These are phyloP conservation scores for Cladophialophora carrionii DNA, from an alignment of 2,329 filamentous ascomycete genomes.

Conservation along the genomic window DNA sequence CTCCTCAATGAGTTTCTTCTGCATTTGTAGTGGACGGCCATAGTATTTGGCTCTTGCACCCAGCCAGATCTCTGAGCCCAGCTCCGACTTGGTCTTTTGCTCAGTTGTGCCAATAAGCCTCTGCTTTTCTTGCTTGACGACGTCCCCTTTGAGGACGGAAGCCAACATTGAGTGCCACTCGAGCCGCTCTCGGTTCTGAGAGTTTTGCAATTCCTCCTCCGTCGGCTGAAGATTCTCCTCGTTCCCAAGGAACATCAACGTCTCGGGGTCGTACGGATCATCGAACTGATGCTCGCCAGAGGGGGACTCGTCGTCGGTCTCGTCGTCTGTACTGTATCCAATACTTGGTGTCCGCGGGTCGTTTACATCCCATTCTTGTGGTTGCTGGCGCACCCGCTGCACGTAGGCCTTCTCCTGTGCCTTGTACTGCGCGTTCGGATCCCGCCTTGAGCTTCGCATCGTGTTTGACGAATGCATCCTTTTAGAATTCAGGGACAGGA, in stretches of 20 bases:
- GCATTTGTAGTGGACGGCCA: conserved; percentile 79
- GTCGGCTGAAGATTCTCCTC: conserved; percentile 88
- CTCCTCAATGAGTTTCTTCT: conserved; percentile 86
- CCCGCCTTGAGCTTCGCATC: conserved; percentile 58
- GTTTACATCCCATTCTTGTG: conserved; percentile 69
- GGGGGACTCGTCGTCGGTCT: conserved; percentile 83
- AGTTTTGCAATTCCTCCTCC: conserved; percentile 84
- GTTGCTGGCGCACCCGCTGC: conserved; percentile 83
- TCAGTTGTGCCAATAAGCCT: conserved; percentile 81
- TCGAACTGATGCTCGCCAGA: conserved; percentile 82
- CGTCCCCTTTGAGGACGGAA: conserved; percentile 92
- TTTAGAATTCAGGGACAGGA: conserved; percentile 51
- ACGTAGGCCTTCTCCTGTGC: conserved; percentile 95
- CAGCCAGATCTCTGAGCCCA: conserved; percentile 79
- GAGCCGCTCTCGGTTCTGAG: conserved; percentile 82
- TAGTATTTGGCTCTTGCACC: conserved; percentile 82
- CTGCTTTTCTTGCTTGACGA: conserved; percentile 97
- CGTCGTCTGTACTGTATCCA: conserved; percentile 58
- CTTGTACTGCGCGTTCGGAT: conserved; percentile 73
- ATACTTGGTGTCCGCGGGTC: conserved; percentile 71
- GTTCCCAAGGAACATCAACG: conserved; percentile 80
- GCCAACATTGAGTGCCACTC: conserved; percentile 99
- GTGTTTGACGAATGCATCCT: conserved; percentile 62
- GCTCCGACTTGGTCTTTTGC: conserved; percentile 70
- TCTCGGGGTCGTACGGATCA: conserved; percentile 87